Evolutionary conservation across 1,284 basidiomycete genomes (phyloP).

Genomic region (Ganoderma boninense): DNA sequence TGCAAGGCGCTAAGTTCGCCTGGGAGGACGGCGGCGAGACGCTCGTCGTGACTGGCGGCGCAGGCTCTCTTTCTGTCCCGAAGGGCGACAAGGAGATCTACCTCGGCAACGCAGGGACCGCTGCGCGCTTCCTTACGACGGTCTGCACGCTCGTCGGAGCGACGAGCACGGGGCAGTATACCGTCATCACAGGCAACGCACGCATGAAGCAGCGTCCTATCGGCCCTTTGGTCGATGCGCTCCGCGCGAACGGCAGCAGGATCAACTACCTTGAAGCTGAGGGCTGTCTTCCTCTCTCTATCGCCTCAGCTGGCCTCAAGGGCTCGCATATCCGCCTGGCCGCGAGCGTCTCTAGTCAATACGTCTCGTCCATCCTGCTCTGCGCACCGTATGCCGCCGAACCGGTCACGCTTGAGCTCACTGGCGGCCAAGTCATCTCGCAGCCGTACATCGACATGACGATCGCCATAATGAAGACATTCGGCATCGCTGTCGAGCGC

Average conservation of each 20-base stretch:
- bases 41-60: conserved; percentile 90
- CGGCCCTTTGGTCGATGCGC: conserved; percentile 94
- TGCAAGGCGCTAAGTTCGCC: conserved; percentile 89
- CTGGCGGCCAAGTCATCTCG: conserved; percentile 94
- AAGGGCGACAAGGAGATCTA: conserved; percentile 88
- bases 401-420: conserved; percentile 88
- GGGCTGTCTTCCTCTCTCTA: conserved; percentile 91
- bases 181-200: conserved; percentile 95
- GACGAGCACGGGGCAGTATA: conserved; percentile 56
- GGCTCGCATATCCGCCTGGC: conserved; percentile 90
- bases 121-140: conserved; percentile 96
- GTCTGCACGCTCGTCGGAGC: conserved; percentile 88
- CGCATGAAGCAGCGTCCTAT: conserved; percentile 98
- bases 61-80: conserved; percentile 84
- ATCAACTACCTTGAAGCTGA: conserved; percentile 84
- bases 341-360: conserved; percentile 97
- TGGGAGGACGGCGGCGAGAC: conserved; percentile 97
- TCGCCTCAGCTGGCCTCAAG: conserved; percentile 84
- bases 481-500: conserved; percentile 85
- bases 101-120: conserved; percentile 97
- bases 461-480: conserved; percentile 97
- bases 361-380: conserved; percentile 96
- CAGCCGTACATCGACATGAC: conserved; percentile 99
- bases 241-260: conserved; percentile 82
- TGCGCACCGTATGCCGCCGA: conserved; percentile 94